Evolutionary conservation across 164 flowering plant species (phyloP).

Genomic region (Aristolochia contorta): DNA sequence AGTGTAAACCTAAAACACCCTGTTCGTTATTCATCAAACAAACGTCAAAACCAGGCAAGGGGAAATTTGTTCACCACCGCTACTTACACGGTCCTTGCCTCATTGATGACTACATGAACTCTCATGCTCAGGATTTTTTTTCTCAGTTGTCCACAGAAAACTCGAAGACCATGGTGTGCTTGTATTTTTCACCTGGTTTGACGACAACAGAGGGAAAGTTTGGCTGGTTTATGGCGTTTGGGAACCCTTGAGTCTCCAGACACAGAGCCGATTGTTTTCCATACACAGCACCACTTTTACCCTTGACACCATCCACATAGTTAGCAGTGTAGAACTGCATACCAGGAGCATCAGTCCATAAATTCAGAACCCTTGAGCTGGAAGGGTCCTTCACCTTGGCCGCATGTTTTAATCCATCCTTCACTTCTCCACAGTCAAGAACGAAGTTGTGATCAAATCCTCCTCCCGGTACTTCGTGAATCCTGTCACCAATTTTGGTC

Average conservation of each 20-base stretch:
- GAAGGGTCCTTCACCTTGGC: slow-evolving; percentile 64
- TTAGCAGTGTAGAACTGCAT: slow-evolving; percentile 94
- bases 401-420: slow-evolving; percentile 63
- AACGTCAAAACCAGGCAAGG: no score
- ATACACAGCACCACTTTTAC: slow-evolving; percentile 73
- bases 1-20: no score
- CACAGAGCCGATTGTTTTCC: slow-evolving; percentile 75
- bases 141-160: slow-evolving; percentile 42
- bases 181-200: slow-evolving; percentile 65
- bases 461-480: slow-evolving; percentile 66
- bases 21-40: no score
- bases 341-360: slow-evolving; percentile 91
- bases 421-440: slow-evolving; percentile 67
- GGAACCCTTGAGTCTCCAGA: slow-evolving; percentile 91
- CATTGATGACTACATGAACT: no score
- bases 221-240: slow-evolving; percentile 80
- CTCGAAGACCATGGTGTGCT: slow-evolving; percentile 81
- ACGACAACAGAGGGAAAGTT: slow-evolving; percentile 80
- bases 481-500: slow-evolving; percentile 52
- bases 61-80: no score
- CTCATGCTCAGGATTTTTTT: background rate
- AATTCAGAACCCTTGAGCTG: slow-evolving; percentile 55
- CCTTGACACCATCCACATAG: slow-evolving; percentile 67
- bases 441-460: slow-evolving; percentile 93
- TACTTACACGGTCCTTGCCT: no score